Evolutionary conservation across 768 basidiomycete species (phyloP).

Genomic region (Suillus weaverae): DNA sequence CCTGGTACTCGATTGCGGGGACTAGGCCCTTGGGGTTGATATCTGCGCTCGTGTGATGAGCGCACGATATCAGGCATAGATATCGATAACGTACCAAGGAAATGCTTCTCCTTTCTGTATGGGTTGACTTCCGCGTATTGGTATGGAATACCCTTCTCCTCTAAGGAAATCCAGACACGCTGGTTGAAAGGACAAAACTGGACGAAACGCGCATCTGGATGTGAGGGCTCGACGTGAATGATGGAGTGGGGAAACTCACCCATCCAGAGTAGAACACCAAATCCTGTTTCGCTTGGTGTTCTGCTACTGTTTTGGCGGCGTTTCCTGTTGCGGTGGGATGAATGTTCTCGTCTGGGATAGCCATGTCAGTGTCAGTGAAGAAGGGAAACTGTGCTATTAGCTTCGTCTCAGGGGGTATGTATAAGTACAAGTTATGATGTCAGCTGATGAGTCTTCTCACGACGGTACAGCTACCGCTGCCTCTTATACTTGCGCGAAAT

Average conservation of each 20-base stretch:
- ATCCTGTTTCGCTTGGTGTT: constrained; percentile 53
- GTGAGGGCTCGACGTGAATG: background rate
- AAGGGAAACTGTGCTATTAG: background rate
- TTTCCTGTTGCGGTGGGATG: constrained; percentile 58
- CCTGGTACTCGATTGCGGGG: constrained; percentile 52
- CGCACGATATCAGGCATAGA: background rate
- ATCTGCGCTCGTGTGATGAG: constrained; percentile 24
- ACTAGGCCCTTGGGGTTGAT: constrained; percentile 75
- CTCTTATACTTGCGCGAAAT: background rate
- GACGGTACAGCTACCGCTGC: background rate
- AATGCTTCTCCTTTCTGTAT: constrained; percentile 64
- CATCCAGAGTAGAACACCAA: constrained; percentile 62
- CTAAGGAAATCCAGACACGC: constrained; percentile 64
- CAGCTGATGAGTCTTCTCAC: background rate
- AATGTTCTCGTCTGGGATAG: constrained; percentile 51
- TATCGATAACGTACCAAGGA: constrained; percentile 41
- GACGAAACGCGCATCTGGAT: background rate
- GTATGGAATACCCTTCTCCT: constrained; percentile 66
- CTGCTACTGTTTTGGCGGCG: constrained; percentile 50
- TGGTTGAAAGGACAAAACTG: constrained; percentile 61
- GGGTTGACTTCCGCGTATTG: constrained; percentile 69
- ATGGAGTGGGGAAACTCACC: constrained; percentile 34
- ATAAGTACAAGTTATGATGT: constrained; percentile 2
- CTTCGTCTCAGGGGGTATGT: background rate
- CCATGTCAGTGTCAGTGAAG: constrained; percentile 20